Percentiles rank a stretch among this genome's conserved stretches.
Conservation (phyloP, 2,329 filamentous ascomycete species). For the Xylariomycetidae sp. region DNA sequence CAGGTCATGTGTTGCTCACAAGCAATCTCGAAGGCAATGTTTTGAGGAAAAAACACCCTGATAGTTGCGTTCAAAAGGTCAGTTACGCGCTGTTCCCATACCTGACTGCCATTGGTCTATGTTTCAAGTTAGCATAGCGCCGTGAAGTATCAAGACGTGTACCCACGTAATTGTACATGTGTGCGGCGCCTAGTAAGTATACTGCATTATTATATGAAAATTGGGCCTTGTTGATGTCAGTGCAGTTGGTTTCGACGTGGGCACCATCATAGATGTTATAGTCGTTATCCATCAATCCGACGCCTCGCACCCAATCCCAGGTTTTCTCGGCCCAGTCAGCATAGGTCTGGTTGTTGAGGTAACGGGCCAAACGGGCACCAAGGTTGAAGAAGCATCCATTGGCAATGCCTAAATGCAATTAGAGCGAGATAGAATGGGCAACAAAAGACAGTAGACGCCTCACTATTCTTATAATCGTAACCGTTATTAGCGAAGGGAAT, state of each 20-base stretch:
- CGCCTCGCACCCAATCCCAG: slow-evolving; percentile 49
- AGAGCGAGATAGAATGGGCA: slow-evolving; percentile 4
- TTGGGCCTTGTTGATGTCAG: slow-evolving; percentile 43
- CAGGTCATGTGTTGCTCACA: slow-evolving; percentile 48
- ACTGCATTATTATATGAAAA: slow-evolving; percentile 52
- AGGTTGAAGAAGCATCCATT: slow-evolving; percentile 48
- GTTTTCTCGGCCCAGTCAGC: slow-evolving; percentile 54
- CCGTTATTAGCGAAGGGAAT: slow-evolving; percentile 58
- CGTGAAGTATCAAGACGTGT: slow-evolving; percentile 5
- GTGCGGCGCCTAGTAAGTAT: slow-evolving; percentile 39
- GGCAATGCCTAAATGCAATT: slow-evolving; percentile 31
- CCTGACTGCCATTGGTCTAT: slow-evolving; percentile 32
- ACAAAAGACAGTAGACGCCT: slow-evolving; percentile 3
- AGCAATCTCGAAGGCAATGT: slow-evolving; percentile 48
- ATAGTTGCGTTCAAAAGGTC: slow-evolving; percentile 42
- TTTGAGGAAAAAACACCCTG: slow-evolving; percentile 44
- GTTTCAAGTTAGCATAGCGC: background rate
- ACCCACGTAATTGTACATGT: slow-evolving; percentile 41
- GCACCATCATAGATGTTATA: slow-evolving; percentile 48
- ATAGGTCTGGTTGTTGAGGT: slow-evolving; percentile 61
- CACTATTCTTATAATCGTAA: slow-evolving; percentile 33
- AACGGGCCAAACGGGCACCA: slow-evolving; percentile 55
- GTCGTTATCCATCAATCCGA: slow-evolving; percentile 42
- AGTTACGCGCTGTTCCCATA: slow-evolving; percentile 43
- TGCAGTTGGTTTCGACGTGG: slow-evolving; percentile 40